Evolutionary conservation across 1,284 basidiomycete genomes (phyloP), one percentile per base, ranked within the genome.

Genomic region (Ceratobasidium sp.): DNA sequence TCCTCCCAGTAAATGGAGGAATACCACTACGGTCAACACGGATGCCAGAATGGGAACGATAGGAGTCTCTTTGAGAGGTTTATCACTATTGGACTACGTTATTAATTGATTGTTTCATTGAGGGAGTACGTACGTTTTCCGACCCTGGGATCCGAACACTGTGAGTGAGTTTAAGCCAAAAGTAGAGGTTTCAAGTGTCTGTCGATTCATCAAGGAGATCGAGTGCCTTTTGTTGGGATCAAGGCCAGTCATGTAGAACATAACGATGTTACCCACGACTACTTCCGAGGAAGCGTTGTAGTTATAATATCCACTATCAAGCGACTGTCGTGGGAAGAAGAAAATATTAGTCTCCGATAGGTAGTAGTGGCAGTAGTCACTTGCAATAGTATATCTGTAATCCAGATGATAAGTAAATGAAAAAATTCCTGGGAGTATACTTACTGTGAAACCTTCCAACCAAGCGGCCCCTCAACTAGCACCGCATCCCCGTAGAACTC

Each of bases 161-260:
- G 57, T 60, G 8, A 60, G n/a, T 1, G 57, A 60, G 22, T 60
- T 60, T 12, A 60, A n/a, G 42, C 32, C 22, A 17, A 60, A 20
- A 31, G 57, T 60, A 12, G 57, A 47, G 17, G n/a, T 22, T 7
- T 3, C 6, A 8, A 22, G 31, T 15, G 2, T n/a, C n/a, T 45
- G 43, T 4, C n/a, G 20, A 42, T 60, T 47, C 2, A 32, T 47
- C 12, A 60, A 32, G 6, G 43, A 47, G 3, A 60, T 32, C 1
- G 12, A 47, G 8, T 60, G 57, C 8, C 7, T 7, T 29, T 60
- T 34, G 29, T 31, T 60, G 10, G 57, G 43, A 22, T 60, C 57
- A 3, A 60, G 42, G 17, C 57, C 57, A 13, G 13, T 45, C 27
- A 25, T 42, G 31, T 47, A 60, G 31, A 32, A 60, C 8, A 60